These are phyloP conservation scores for Russula lepida DNA, from an alignment of 768 basidiomycete species.

Conservation along the genomic window DNA sequence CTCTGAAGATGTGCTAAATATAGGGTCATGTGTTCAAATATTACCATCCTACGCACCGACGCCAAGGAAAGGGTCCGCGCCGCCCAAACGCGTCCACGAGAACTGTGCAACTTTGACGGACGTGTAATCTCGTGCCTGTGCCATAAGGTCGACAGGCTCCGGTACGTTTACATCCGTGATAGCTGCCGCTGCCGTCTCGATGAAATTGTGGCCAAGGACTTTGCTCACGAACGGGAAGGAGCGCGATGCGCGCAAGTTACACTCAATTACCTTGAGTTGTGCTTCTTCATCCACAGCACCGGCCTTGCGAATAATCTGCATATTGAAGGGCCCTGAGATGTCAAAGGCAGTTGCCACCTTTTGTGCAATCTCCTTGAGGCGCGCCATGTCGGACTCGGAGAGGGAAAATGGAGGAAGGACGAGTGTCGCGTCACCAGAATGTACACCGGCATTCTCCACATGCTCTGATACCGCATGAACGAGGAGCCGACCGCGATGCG, in stretches of 20 bases:
- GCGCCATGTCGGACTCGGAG: slow-evolving; percentile 61
- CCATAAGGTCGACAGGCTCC: slow-evolving; percentile 87
- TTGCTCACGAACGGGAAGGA: slow-evolving; percentile 99
- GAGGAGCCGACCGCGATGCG: slow-evolving; percentile 83
- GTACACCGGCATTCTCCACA: slow-evolving; percentile 97
- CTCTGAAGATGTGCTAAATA: slow-evolving; percentile 41
- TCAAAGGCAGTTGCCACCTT: slow-evolving; percentile 93
- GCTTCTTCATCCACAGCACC: slow-evolving; percentile 45
- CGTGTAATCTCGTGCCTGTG: slow-evolving; percentile 78
- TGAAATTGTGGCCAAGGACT: slow-evolving; percentile 95
- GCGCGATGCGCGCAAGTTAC: slow-evolving; percentile 94
- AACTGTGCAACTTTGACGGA: slow-evolving; percentile 98
- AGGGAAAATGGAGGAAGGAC: slow-evolving; percentile 93
- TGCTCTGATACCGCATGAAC: slow-evolving; percentile 97
- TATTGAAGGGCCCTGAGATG: slow-evolving; percentile 98
- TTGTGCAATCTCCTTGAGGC: slow-evolving; percentile 87
- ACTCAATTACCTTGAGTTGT: slow-evolving; percentile 95
- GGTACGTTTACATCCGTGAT: slow-evolving; percentile 84
- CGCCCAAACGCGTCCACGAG: slow-evolving; percentile 93
- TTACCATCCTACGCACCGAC: slow-evolving; percentile 53
- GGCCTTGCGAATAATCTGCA: slow-evolving; percentile 93
- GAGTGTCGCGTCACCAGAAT: slow-evolving; percentile 97
- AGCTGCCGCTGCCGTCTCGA: slow-evolving; percentile 85
- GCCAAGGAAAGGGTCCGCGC: slow-evolving; percentile 94
- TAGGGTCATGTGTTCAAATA: neutral